Base-by-base conservation (phyloP, 257 asterid genomes). In the Nyctanthes arbortristis region DNA sequence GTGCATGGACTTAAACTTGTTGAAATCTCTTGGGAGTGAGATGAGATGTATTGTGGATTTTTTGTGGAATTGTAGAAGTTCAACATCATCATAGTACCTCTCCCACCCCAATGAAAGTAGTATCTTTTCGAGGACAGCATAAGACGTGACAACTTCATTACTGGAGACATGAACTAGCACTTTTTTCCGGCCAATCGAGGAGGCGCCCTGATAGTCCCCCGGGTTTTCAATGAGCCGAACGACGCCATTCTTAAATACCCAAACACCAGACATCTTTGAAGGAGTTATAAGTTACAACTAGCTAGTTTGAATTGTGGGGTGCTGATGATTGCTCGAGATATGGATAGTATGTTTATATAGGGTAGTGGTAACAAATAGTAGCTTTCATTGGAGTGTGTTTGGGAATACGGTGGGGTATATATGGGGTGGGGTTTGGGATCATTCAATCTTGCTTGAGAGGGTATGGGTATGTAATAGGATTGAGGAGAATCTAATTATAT, bases 181-280 rank as follows among this genome's bases (percentile, higher is more conserved):
- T 54, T 83, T 79, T 79, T 73, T 74, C 14, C 22, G 52, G 16
- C 22, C 22, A 40, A 40, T 40, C 20, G 52, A 40, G 22, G 52
- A 14, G 63, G n/a, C n/a, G n/a, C 79, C 37, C 11, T 39, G 73
- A 34, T 56, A 69, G 22, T 80, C 85, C 1, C 75, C 86, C 0
- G 84, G 70, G 20, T 83, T 83, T 65, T 83, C 85, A 2, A 83
- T 82, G 0, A 83, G 82, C 0, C 88, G 76, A 29, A 83, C 85
- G 1, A 83, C 82, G 22, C 88, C 88, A 40, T 83, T 72, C 52
- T 83, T 80, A 84, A 83, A 83, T 70, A 83, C 85, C 88, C 88
- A 83, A 63, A 83, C 88, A 62, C 88, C 88, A 11, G 88, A 80
- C 88, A 83, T 83, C 49, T 22, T 77, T 10, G 18, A 2, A 43